Evolutionary conservation across 2,329 filamentous ascomycete species (phyloP).

Genomic region (Botryotinia globosa): DNA sequence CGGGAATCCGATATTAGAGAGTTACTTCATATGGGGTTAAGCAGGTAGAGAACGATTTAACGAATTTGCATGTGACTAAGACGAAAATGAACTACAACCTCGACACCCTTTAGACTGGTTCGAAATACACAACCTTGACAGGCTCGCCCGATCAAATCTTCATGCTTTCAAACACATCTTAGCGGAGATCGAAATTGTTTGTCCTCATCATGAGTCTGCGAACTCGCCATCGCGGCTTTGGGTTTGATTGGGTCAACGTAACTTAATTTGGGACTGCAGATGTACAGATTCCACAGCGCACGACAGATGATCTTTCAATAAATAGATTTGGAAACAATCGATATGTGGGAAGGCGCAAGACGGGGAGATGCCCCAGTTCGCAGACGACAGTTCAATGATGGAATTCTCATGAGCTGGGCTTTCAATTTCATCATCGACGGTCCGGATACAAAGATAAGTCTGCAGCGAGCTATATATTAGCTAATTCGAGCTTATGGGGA

Average conservation of each 20-base stretch:
- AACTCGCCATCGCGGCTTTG: not conserved
- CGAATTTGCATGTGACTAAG: not conserved
- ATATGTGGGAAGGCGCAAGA: not conserved
- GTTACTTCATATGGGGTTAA: not conserved
- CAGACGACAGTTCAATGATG: not conserved
- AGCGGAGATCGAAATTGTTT: not conserved
- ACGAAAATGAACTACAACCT: not conserved
- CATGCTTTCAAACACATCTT: not conserved
- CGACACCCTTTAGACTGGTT: not conserved
- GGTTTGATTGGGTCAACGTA: not conserved
- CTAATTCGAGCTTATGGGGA: not conserved
- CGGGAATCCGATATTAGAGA: not conserved
- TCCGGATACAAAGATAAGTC: not conserved
- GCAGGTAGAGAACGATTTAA: not conserved
- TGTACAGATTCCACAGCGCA: not conserved
- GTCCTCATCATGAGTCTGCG: not conserved
- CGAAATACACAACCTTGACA: not conserved
- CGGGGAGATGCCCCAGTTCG: not conserved
- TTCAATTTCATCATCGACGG: not conserved
- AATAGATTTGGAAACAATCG: not conserved
- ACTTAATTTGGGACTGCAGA: not conserved
- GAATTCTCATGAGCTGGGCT: not conserved
- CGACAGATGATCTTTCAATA: not conserved
- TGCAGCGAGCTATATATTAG: not conserved
- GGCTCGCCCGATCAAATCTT: not conserved